phyloP scores from a whole-genome alignment of 2,329 filamentous ascomycete genomes.

The Erysiphe pulchra region DNA sequence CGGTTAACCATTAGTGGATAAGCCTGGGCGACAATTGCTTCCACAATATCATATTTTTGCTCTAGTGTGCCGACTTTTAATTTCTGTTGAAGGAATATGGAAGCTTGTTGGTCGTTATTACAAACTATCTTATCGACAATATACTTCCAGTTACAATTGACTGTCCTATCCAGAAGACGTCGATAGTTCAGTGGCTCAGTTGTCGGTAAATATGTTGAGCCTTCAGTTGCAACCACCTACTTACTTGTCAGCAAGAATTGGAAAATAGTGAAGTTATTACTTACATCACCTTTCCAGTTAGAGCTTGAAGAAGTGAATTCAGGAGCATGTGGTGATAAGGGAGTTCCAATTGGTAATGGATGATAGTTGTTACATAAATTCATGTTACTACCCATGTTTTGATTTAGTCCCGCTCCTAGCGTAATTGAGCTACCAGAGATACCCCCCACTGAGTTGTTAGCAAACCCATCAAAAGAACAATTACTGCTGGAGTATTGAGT shows the following conservation, averaged over 20 bases:
- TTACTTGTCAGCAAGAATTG: slow-evolving; percentile 8
- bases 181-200: slow-evolving; percentile 92
- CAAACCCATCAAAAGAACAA: slow-evolving; percentile 13
- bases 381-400: slow-evolving; percentile 5
- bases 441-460: slow-evolving; percentile 9
- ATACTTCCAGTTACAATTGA: slow-evolving; percentile 97
- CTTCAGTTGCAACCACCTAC: slow-evolving; percentile 25
- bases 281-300: slow-evolving; percentile 13
- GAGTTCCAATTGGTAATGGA: slow-evolving; percentile 31
- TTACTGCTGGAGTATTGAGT: slow-evolving; percentile 13
- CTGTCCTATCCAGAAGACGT: slow-evolving; percentile 77
- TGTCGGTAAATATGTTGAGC: slow-evolving; percentile 58
- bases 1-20: slow-evolving; percentile 95
- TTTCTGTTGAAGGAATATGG: slow-evolving; percentile 96
- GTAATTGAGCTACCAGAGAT: slow-evolving; percentile 5
- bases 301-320: slow-evolving; percentile 37
- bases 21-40: slow-evolving; percentile 82
- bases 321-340: slow-evolving; percentile 45
- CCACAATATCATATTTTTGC: slow-evolving; percentile 92
- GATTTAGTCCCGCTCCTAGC: slow-evolving; percentile 4
- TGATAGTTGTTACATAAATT: slow-evolving; percentile 17
- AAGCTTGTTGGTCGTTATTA: slow-evolving; percentile 97
- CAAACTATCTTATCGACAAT: slow-evolving; percentile 99
- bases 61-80: slow-evolving; percentile 87
- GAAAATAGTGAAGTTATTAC: slow-evolving; percentile 5